Base-by-base conservation (phyloP, 2,329 filamentous ascomycete species). In the Pseudocercospora eumusae region DNA sequence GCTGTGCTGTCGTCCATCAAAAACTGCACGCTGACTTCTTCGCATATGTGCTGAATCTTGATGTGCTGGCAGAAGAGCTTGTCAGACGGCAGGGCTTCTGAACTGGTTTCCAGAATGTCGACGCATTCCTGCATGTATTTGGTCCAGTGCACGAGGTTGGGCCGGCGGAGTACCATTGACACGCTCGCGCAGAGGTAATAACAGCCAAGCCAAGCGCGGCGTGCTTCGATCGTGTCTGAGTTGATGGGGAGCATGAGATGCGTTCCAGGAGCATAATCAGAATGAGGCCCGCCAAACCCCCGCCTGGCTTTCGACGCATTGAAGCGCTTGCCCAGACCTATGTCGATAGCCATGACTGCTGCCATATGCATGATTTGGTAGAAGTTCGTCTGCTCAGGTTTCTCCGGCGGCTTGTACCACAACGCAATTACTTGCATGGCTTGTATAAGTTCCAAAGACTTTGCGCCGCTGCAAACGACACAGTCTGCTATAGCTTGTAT, bases 381-480 rank as follows among this genome's bases (percentile, higher is more conserved):
- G 74, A 95, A 96, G 73, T 95, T 95, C 71, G 93, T 85, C 76
- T 95, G 89, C 71, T 96, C 91, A 62, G 90, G 90, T 69, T 90
- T 84, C 67, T 93, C 88, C 0, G 92, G 92, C 15, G 91, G 91
- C 74, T 87, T 87, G 74, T 96, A 96, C 90, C 92, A 96, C 20
- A 92, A 84, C n/a, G 88, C 86, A 6, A 86, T 82, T 3, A 96
- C 80, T 61, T 91, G 83, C 44, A 96, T 78, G 1, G 90, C 85
- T 76, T 96, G 92, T 8, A 96, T 86, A 6, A 96, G 80, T 75
- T 96, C 92, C 18, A 96, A 77, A 36, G 85, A 91, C 79, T 96
- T 96, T 69, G 92, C 87, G 11, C 90, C 91, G 6, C 85, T 84
- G 28, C 92, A 80, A 68, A 95, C 84, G 44, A 93, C 83, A 66